Evolutionary conservation across 345 rosid genomes (phyloP).

Genomic region (Euclidium syriacum): DNA sequence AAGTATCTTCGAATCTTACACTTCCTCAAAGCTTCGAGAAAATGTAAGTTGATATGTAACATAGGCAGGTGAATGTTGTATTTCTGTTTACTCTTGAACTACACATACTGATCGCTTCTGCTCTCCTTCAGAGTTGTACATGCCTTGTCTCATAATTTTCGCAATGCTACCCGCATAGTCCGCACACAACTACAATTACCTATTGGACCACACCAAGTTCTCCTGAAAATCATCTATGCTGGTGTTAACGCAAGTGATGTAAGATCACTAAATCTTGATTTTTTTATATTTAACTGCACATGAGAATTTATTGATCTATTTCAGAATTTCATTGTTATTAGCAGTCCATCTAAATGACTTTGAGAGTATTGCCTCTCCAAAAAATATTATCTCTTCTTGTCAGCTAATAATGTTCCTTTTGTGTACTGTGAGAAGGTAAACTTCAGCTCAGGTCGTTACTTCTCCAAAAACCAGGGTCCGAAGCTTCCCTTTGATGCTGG

Average conservation of each 20-base stretch:
- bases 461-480: slow-evolving; percentile 32
- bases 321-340: not conserved
- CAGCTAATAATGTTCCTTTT: not conserved
- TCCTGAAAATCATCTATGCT: slow-evolving; percentile 78
- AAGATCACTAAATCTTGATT: slow-evolving; percentile 39
- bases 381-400: not conserved
- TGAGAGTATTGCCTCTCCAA: not conserved
- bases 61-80: not conserved
- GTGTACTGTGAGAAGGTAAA: slow-evolving; percentile 54
- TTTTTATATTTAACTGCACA: not conserved
- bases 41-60: slow-evolving; percentile 48
- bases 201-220: slow-evolving; percentile 63
- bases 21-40: slow-evolving; percentile 82
- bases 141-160: slow-evolving; percentile 78
- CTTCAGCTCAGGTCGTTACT: slow-evolving; percentile 96
- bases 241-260: slow-evolving; percentile 99
- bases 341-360: not conserved
- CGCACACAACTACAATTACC: slow-evolving; percentile 51
- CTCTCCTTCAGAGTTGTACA: slow-evolving; percentile 72
- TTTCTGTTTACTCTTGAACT: not conserved
- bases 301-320: not conserved
- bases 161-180: slow-evolving; percentile 66
- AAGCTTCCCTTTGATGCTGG: slow-evolving; percentile 94
- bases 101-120: slow-evolving; percentile 9
- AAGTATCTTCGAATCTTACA: slow-evolving; percentile 37